A percentile compares a stretch with the other conserved stretches of the same genome.
Evolutionary conservation across 352 stramenopile species (phyloP).

Genomic region (Halophytophthora batemanensis): DNA sequence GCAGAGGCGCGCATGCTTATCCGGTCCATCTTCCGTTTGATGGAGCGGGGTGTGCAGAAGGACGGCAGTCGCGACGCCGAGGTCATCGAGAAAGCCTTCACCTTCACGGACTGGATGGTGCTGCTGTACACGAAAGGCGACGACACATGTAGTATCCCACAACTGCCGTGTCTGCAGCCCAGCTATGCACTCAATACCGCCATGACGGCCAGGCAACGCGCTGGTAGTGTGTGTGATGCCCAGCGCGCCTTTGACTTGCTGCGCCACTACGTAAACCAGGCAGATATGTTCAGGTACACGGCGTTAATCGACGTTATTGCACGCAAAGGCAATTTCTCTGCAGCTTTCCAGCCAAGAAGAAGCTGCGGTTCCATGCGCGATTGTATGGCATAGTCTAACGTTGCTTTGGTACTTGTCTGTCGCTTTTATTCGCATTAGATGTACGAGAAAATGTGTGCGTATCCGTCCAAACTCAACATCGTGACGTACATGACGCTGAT

Average conservation of each 20-base stretch:
- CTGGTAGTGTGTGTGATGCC: slow-evolving; percentile 48
- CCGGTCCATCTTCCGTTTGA: slow-evolving; percentile 67
- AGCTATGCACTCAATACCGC: slow-evolving; percentile 79
- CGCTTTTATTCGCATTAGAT: slow-evolving; percentile 17
- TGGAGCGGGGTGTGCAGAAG: slow-evolving; percentile 60
- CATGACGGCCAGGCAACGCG: slow-evolving; percentile 69
- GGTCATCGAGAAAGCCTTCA: slow-evolving; percentile 61
- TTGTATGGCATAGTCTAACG: background rate
- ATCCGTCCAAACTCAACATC: slow-evolving; percentile 62
- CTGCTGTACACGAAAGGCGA: slow-evolving; percentile 51
- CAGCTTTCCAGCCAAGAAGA: slow-evolving; percentile 38
- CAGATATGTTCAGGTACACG: slow-evolving; percentile 80
- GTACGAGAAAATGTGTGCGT: slow-evolving; percentile 64
- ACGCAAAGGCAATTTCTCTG: slow-evolving; percentile 37
- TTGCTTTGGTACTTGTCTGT: background rate
- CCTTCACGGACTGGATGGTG: slow-evolving; percentile 71
- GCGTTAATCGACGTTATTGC: slow-evolving; percentile 78
- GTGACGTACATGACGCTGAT: slow-evolving; percentile 76
- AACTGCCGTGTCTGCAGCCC: slow-evolving; percentile 43
- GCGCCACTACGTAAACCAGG: slow-evolving; percentile 42
- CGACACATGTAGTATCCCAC: slow-evolving; percentile 29
- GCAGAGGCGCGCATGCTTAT: slow-evolving; percentile 66
- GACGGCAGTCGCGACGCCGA: slow-evolving; percentile 50
- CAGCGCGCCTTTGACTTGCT: slow-evolving; percentile 60
- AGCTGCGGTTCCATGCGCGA: background rate